Base-by-base conservation (phyloP, 2,329 filamentous ascomycete genomes). In the Penicillium sp. region DNA sequence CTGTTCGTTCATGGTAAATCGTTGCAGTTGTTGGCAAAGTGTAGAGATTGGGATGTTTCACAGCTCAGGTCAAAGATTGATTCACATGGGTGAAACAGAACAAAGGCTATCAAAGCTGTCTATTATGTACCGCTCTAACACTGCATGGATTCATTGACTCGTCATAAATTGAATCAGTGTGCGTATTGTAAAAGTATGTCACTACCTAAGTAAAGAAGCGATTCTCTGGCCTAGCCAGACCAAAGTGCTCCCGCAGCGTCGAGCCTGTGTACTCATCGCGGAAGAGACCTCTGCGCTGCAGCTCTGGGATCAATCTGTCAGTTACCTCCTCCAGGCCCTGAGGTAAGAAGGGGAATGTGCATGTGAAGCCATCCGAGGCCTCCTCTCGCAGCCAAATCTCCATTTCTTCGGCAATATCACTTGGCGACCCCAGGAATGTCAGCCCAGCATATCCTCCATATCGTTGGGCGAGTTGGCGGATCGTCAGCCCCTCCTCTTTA, bases 191-290 rank as follows among this genome's bases (percentile, higher is more conserved):
- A 46, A 2, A 32, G 21, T 40, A n/a, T 11, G n/a, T 52, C 31
- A 18, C 21, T 49, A 18, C 18, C 18, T 18, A 18, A 18, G 18
- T 18, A 24, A 76, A 77, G 49, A 76, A 77, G 7, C 61, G 71
- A 54, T 77, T 77, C 50, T 63, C 67, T 1, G 81, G 81, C 21
- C 80, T 68, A 9, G 77, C 75, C 31, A 84, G 73, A 4, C 81
- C 81, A 39, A 84, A 70, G 66, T 85, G 81, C 38, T 84, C 81
- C 39, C 82, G 69, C 61, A 84, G 64, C 1, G 81, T 84, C 1
- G 72, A 75, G 1, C 81, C 82, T 45, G 78, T 70, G 58, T 84
- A 84, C 1, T 84, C 81, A 6, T 73, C 59, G 4, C 81, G 70
- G 64, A 83, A 83, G 2, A 84, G 55, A 0, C 80, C 81, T 24